phyloP scores from a whole-genome alignment of 371 early-diverging fungal species.

The Cokeromyces recurvatus region DNA sequence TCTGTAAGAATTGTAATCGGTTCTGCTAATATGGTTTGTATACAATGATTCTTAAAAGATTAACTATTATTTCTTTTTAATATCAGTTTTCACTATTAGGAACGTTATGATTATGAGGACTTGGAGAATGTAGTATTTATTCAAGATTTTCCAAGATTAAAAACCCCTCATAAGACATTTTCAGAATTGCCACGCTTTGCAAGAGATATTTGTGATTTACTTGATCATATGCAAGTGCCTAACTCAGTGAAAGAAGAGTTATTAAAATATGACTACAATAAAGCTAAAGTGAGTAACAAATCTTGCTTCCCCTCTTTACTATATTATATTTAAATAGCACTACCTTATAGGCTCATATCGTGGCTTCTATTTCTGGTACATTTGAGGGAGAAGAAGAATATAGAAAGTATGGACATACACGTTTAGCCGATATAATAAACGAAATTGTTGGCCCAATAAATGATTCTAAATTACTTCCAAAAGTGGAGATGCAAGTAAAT shows the following conservation, averaged over 20 bases:
- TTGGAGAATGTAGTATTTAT: conserved; percentile 48
- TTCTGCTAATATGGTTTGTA: conserved; percentile 40
- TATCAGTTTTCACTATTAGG: conserved; percentile 15
- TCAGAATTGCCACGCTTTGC: conserved; percentile 27
- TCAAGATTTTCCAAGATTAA: conserved; percentile 35
- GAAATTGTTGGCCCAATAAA: conserved; percentile 14
- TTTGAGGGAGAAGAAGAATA: conserved; percentile 29
- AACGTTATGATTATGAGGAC: conserved; percentile 36
- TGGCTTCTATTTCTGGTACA: conserved; percentile 39
- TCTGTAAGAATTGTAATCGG: conserved; percentile 45
- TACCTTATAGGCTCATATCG: conserved; percentile 37
- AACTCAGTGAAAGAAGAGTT: conserved; percentile 30
- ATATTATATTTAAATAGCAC: too few relatives aligned
- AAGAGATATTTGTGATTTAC: conserved; percentile 24
- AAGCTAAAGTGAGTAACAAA: conserved; percentile 32
- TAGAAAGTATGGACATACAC: conserved; percentile 36
- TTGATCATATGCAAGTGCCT: conserved; percentile 36
- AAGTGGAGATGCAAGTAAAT: conserved; percentile 44
- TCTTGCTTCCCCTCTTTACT: neutral
- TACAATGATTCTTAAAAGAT: neutral
- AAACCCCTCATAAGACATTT: neutral
- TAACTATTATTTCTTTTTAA: too few relatives aligned
- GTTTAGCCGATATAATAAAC: conserved; percentile 25
- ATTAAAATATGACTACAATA: conserved; percentile 30
- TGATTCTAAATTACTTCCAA: conserved; percentile 12